A percentile compares a stretch with the other conserved stretches of the same genome.
These are phyloP conservation scores for Penicillium olsonii DNA, from an alignment of 2,329 filamentous ascomycete genomes.

Conservation along the genomic window DNA sequence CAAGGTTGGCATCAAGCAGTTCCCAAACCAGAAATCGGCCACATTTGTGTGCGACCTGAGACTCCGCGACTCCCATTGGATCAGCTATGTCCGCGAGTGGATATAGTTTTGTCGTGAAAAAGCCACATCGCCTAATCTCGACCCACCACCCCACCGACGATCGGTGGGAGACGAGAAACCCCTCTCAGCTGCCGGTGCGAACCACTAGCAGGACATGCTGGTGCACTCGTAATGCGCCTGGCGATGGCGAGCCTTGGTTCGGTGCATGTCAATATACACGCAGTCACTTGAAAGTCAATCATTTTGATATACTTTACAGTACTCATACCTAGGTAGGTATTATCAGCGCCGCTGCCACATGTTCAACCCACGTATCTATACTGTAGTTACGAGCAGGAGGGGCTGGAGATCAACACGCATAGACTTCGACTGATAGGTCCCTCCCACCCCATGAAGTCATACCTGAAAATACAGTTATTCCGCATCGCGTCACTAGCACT, in stretches of 20 bases:
- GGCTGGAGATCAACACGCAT: not conserved
- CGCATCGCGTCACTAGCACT: not conserved
- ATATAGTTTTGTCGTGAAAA: not conserved
- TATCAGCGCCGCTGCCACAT: not conserved
- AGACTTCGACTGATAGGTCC: not conserved
- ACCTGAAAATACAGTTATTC: not conserved
- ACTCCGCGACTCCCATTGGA: not conserved
- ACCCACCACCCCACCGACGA: not conserved
- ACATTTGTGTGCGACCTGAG: too few species aligned
- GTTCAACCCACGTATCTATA: not conserved
- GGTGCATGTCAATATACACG: not conserved
- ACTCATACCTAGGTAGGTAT: not conserved
- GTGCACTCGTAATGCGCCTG: not conserved
- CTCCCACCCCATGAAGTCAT: not conserved
- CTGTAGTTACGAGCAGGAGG: not conserved
- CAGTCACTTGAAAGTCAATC: too few species aligned
- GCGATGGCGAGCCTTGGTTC: not conserved
- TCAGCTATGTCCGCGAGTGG: not conserved
- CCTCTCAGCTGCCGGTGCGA: not conserved
- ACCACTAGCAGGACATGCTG: not conserved
- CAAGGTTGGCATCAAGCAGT: not conserved
- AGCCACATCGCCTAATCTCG: not conserved
- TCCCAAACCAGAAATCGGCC: not conserved
- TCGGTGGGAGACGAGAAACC: not conserved
- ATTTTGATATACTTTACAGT: not conserved